Base-by-base conservation (phyloP, 805 yeast species). In the Blastobotrys attinorum region DNA sequence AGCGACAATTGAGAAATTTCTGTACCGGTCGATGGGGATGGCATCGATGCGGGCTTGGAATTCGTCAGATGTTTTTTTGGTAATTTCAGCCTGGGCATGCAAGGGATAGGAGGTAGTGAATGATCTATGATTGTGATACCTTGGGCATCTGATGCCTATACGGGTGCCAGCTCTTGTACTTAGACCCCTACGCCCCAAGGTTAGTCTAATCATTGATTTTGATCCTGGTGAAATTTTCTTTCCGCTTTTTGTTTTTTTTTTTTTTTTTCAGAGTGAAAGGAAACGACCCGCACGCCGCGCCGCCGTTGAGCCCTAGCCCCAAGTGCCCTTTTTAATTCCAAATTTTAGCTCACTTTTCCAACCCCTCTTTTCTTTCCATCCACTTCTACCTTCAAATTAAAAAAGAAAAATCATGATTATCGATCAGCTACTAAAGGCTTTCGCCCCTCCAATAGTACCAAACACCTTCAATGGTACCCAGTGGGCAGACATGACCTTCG, bases 1-100 rank as follows among this genome's bases (percentile, higher is more conserved):
- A 2, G 97, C 97, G 25, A 88, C 97, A 46, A 90, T 89, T 47
- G 95, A 85, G 63, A 92, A 90, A 62, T 88, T 89, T 48, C 97
- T 65, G 61, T 82, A 89, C 51, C 87, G 76, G 46, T 79, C 81
- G 21, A 84, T 72, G 3, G 97, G 97, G 31, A 90, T 87, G 37
- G 71, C 71, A n/a, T 75, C 69, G 46, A 92, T 79, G 48, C 94
- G 67, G 37, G 71, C 75, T 53, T 76, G 77, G 29, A 25, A 25
- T 11, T 8, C 29, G 29, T 8, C 7, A 25, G 11, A 25, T 25
- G 11, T 11, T 11, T 7, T 25, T 11, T 25, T 25, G 29, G 29
- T 25, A 25, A 8, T 25, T 7, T 25, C 29, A 7, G 11, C 29
- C 29, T 25, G 29, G 11, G 29, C 29, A 25, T 25, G 10, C 29